These are phyloP conservation scores for Climacium dendroides DNA, from an alignment of 225 moss, liverwort and hornwort genomes.

Conservation along the genomic window DNA sequence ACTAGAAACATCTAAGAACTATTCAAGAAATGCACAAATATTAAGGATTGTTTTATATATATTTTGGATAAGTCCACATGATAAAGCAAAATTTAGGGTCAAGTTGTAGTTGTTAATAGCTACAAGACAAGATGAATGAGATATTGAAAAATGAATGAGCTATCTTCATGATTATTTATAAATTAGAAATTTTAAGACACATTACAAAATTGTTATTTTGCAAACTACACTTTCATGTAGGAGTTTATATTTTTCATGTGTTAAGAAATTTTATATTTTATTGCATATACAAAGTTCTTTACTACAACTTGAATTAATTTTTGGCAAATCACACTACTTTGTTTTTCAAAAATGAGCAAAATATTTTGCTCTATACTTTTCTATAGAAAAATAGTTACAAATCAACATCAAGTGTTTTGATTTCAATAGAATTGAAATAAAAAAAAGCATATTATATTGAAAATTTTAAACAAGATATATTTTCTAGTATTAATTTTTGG, in stretches of 20 bases:
- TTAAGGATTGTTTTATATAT: background rate
- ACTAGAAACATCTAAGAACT: background rate
- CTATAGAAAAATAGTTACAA: fast-evolving
- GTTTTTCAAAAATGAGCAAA: background rate
- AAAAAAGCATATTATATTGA: background rate
- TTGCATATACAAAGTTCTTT: background rate
- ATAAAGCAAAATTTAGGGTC: background rate
- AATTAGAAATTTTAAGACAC: background rate
- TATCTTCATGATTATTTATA: background rate
- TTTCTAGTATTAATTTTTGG: background rate
- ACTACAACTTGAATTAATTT: background rate
- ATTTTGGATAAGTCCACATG: background rate
- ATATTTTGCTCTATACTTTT: background rate
- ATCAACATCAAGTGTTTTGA: background rate
- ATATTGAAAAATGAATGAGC: too few relatives aligned
- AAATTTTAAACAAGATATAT: background rate
- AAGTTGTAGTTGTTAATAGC: background rate
- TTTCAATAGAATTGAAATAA: background rate
- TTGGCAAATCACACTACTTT: background rate
- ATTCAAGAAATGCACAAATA: background rate
- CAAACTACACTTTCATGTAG: background rate
- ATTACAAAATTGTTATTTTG: background rate
- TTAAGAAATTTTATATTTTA: background rate
- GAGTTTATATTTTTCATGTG: background rate
- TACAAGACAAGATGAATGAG: background rate